These are phyloP conservation scores for Meyerozyma guilliermondii DNA, from an alignment of 1,139 yeast genomes.

Conservation along the genomic window DNA sequence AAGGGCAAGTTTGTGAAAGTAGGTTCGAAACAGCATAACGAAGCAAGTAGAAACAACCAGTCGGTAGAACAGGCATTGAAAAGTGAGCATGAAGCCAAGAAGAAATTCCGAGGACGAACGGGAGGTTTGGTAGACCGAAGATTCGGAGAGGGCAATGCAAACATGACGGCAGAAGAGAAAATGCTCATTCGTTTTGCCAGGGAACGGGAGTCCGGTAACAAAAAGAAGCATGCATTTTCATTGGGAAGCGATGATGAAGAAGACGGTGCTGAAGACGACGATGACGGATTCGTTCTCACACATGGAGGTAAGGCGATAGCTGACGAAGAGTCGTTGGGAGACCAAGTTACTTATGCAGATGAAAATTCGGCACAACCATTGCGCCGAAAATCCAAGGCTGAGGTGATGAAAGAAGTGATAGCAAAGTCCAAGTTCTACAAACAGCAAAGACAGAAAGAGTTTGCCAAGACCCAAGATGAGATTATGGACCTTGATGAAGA, in stretches of 20 bases:
- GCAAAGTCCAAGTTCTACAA: slow-evolving; percentile 91
- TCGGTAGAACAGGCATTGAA: slow-evolving; percentile 71
- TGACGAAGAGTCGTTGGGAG: slow-evolving; percentile 31
- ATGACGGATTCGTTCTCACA: slow-evolving; percentile 52
- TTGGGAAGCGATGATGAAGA: slow-evolving; percentile 68
- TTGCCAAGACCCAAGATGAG: slow-evolving; percentile 63
- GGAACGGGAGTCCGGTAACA: slow-evolving; percentile 64
- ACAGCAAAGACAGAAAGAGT: slow-evolving; percentile 78
- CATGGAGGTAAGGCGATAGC: slow-evolving; percentile 73
- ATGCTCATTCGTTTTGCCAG: slow-evolving; percentile 93
- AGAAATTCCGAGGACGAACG: slow-evolving; percentile 56
- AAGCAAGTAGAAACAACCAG: slow-evolving; percentile 52
- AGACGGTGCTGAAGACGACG: slow-evolving; percentile 32
- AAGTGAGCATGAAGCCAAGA: slow-evolving; percentile 62
- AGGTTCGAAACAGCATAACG: slow-evolving; percentile 46
- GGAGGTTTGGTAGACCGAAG: slow-evolving; percentile 84
- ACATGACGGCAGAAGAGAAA: slow-evolving; percentile 78
- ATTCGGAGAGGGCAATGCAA: slow-evolving; percentile 81
- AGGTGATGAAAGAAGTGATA: slow-evolving; percentile 94
- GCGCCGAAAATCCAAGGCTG: slow-evolving; percentile 81
- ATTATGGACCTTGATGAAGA: slow-evolving; percentile 76
- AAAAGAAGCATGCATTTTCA: slow-evolving; percentile 54
- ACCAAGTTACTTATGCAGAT: slow-evolving; percentile 15
- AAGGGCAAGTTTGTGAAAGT: slow-evolving; percentile 53
- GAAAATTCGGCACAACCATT: slow-evolving; percentile 35